These are phyloP conservation scores for Starmerella gropengiesseri DNA, from an alignment of 805 yeast genomes.

Conservation along the genomic window DNA sequence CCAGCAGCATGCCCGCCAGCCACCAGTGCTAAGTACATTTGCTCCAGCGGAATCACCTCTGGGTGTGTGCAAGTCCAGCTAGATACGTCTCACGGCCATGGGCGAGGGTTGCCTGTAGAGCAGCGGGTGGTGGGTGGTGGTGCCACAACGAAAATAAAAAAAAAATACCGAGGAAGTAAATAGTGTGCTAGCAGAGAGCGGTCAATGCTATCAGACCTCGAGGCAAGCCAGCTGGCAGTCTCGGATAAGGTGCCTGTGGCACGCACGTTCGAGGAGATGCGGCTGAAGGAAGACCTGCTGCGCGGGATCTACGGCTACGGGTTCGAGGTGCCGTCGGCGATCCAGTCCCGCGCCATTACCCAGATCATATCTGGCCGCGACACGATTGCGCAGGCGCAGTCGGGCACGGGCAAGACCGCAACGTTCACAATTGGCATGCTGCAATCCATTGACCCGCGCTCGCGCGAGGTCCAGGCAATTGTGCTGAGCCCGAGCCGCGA, in stretches of 20 bases:
- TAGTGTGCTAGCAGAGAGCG: not conserved
- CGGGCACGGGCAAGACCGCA: conserved; percentile 99
- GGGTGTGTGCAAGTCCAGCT: too few species aligned
- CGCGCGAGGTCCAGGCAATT: conserved; percentile 74
- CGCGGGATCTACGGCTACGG: conserved; percentile 70
- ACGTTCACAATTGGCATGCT: conserved; percentile 91
- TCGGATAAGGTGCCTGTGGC: conserved; percentile 43
- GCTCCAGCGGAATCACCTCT: too few species aligned
- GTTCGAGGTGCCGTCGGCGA: conserved; percentile 71
- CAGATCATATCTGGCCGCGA: conserved; percentile 69
- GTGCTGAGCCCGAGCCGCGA: conserved; percentile 94
- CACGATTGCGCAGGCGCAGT: conserved; percentile 91
- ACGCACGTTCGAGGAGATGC: conserved; percentile 27
- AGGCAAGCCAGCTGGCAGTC: conserved; percentile 45
- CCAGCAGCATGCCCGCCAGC: conserved; percentile 61
- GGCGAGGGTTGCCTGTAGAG: too few species aligned
- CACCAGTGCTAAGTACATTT: conserved; percentile 34
- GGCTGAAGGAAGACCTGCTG: conserved; percentile 31
- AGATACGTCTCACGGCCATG: too few species aligned
- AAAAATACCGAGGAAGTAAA: not conserved
- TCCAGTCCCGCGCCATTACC: conserved; percentile 69
- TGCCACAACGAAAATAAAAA: not conserved
- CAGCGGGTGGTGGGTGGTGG: too few species aligned
- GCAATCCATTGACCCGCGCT: conserved; percentile 66
- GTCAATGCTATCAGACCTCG: conserved; percentile 23